Evolutionary conservation across 176 grass and related monocot species (phyloP).

Genomic region (Poa pratensis): DNA sequence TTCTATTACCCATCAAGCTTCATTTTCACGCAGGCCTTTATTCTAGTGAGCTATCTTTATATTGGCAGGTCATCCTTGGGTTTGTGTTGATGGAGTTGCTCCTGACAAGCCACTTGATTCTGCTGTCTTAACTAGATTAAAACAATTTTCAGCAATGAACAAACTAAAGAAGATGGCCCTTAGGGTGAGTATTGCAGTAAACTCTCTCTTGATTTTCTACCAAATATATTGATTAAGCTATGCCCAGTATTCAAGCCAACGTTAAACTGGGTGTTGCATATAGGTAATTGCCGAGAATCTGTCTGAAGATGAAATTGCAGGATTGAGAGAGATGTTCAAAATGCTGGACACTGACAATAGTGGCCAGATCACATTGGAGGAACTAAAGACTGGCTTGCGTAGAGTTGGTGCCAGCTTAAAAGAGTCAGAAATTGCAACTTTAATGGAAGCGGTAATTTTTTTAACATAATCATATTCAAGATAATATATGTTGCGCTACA

Average conservation of each 20-base stretch:
- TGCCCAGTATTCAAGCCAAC: constrained; percentile 38
- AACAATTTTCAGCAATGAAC: constrained; percentile 88
- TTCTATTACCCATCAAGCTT: constrained; percentile 9
- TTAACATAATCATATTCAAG: constrained; percentile 32
- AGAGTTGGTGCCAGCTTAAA: constrained; percentile 90
- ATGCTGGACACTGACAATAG: constrained; percentile 97
- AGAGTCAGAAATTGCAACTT: constrained; percentile 78
- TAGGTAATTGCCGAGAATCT: constrained; percentile 95
- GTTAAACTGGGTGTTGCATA: constrained; percentile 30
- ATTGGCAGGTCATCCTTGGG: constrained; percentile 78
- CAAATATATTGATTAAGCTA: constrained; percentile 8
- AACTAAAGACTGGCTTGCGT: constrained; percentile 77
- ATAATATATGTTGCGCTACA: constrained; percentile 10
- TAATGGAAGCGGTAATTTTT: constrained; percentile 93
- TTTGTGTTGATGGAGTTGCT: constrained; percentile 71
- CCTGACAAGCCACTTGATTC: constrained; percentile 82
- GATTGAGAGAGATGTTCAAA: constrained; percentile 95
- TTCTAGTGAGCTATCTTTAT: constrained; percentile 30
- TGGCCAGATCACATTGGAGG: constrained; percentile 92
- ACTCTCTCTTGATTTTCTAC: constrained; percentile 18
- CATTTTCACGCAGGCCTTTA: constrained; percentile 15
- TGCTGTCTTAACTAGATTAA: constrained; percentile 75
- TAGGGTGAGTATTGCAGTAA: constrained; percentile 45
- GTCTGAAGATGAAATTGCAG: constrained; percentile 96
- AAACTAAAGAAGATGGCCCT: constrained; percentile 87